These are phyloP conservation scores for Vaccinium corymbosum DNA, from an alignment of 148 eudicot genomes.

Conservation along the genomic window DNA sequence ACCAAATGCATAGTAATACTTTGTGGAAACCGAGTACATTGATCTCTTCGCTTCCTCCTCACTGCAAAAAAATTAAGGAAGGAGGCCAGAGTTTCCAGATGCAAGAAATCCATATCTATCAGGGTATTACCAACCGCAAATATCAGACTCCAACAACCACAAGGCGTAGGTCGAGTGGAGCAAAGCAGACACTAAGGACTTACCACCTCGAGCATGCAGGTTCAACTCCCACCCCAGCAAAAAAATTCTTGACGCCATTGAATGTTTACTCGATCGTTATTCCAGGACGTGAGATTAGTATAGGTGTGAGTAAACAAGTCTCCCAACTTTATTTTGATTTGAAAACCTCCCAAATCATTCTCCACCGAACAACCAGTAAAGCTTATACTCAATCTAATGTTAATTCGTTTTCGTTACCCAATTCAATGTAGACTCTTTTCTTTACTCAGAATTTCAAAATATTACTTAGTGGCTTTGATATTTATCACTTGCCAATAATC, in stretches of 20 bases:
- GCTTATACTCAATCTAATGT: not conserved
- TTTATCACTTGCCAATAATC: not conserved
- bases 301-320: not conserved
- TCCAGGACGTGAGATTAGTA: not conserved
- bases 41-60: constrained; percentile 68
- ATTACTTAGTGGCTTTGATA: not conserved
- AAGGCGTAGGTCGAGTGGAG: not conserved
- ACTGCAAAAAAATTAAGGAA: constrained; percentile 25
- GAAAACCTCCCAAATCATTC: not conserved
- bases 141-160: not conserved
- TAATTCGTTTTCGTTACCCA: not conserved
- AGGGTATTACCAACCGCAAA: not conserved
- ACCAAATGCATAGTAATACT: constrained; percentile 62
- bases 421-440: not conserved
- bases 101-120: not conserved
- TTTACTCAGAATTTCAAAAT: not conserved
- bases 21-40: constrained; percentile 74
- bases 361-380: not conserved
- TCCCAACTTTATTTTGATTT: not conserved
- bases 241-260: not conserved
- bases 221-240: not conserved
- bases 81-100: not conserved
- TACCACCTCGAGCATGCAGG: not conserved
- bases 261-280: not conserved
- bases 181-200: not conserved